A percentile compares a stretch with the other conserved stretches of the same genome.
phyloP scores from a whole-genome alignment of 176 grass and related monocot species.

The Carex scoparia region DNA sequence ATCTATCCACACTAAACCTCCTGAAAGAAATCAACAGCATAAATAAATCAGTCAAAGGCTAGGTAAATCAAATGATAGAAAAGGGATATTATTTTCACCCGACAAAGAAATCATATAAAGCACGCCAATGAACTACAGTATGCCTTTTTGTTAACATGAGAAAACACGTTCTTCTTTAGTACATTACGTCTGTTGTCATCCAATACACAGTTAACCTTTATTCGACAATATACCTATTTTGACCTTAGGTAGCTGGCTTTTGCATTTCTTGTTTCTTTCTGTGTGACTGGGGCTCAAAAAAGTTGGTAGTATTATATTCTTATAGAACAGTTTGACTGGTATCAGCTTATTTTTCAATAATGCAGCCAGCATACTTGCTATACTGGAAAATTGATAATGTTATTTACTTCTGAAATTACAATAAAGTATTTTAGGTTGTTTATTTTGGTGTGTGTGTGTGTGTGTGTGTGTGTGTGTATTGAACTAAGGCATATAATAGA shows the following conservation, averaged over 20 bases:
- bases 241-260: neutral
- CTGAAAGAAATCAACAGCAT: slow-evolving; percentile 31
- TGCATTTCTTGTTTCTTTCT: neutral
- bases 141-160: neutral
- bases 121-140: neutral
- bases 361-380: neutral
- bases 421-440: neutral
- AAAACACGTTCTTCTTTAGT: neutral
- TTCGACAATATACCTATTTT: neutral
- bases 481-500: neutral
- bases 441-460: neutral
- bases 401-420: neutral
- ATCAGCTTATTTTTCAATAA: neutral
- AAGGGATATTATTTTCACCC: neutral
- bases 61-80: neutral
- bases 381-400: neutral
- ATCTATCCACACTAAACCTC: slow-evolving; percentile 87
- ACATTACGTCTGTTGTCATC: neutral
- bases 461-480: neutral
- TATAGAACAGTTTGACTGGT: neutral
- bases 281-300: neutral
- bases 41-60: slow-evolving; percentile 16
- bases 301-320: neutral
- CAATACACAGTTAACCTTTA: neutral
- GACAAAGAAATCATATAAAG: neutral